Evolutionary conservation across 345 rosid genomes (phyloP), one percentile per base, ranked within the genome.

Genomic region (Limnanthes douglasii): DNA sequence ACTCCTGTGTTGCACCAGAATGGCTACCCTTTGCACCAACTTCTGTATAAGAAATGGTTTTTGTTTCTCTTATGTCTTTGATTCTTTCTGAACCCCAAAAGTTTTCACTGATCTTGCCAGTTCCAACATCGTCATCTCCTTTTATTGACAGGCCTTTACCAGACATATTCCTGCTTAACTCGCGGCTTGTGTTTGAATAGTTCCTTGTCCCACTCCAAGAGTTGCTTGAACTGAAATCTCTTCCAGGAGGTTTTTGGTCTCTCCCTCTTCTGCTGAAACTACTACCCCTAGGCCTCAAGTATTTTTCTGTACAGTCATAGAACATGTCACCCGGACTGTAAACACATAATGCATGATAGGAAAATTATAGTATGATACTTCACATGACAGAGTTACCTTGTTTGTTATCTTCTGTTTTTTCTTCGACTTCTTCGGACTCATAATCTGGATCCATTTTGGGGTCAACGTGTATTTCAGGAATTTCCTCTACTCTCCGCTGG

Each of bases 401-500:
- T n/a, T 73, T 36, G 66, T 45, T 65, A 69, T 46, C 42, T 72
- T 41, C 38, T 61, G 50, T 41, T 34, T 51, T 46, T 47, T 74
- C 78, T 10, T 36, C 74, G 46, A 66, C 96, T 43, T 80, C 94
- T 34, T 92, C 99, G 18, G 95, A 81, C 43, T 81, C 93, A 12
- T 73, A 62, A 55, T 70, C 73, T 38, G 99, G 99, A 72, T 92
- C 99, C 99, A 92, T 92, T 21, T 85, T 85, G 32, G 96, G 93
- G 65, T 92, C 99, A 19, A 61, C 66, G 59, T 92, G 93, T 37
- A 92, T 81, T 50, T 78, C 96, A n/a, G 99, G 94, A 53, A 75
- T 68, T 59, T 92, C 93, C 39, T 85, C 93, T 39, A 92, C 62
- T 61, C 94, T 68, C 28, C 93, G 90, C 47, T 70, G 94, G 37